Conservation (phyloP, 176 grass and related monocot genomes). For the Phyllostachys edulis region DNA sequence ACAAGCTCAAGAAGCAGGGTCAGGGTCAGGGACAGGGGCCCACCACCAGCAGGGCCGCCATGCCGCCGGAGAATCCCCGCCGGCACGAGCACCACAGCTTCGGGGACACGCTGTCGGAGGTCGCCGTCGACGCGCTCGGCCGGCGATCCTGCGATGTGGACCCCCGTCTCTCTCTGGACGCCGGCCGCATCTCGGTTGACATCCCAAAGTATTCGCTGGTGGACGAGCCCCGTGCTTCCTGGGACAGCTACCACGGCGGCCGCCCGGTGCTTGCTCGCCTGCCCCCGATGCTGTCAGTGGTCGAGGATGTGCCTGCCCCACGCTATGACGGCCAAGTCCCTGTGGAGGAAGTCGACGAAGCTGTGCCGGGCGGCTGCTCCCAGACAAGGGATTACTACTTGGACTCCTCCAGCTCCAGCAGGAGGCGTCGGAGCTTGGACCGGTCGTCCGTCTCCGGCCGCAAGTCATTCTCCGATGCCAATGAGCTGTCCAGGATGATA, state of each 20-base stretch:
- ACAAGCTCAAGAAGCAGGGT: slow-evolving; percentile 64
- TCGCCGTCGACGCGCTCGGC: slow-evolving; percentile 24
- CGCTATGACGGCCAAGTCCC: slow-evolving; percentile 73
- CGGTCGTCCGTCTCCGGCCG: slow-evolving; percentile 51
- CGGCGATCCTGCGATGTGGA: slow-evolving; percentile 48
- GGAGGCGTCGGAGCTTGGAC: slow-evolving; percentile 76
- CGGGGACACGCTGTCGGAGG: slow-evolving; percentile 46
- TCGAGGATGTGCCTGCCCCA: slow-evolving; percentile 37
- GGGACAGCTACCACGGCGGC: slow-evolving; percentile 44
- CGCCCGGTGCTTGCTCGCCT: slow-evolving; percentile 32
- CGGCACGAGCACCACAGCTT: slow-evolving; percentile 22
- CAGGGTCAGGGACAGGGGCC: slow-evolving; percentile 10
- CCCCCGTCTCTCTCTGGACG: slow-evolving; percentile 43
- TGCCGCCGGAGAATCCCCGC: slow-evolving; percentile 31
- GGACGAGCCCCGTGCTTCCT: slow-evolving; percentile 57
- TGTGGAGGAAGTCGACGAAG: slow-evolving; percentile 48
- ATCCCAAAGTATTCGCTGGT: slow-evolving; percentile 8
- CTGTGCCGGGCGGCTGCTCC: slow-evolving; percentile 47
- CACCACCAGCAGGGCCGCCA: slow-evolving; percentile 5
- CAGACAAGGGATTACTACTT: slow-evolving; percentile 95
- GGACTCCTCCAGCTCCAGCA: slow-evolving; percentile 73
- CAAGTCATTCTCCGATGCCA: slow-evolving; percentile 41
- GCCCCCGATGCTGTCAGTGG: slow-evolving; percentile 44
- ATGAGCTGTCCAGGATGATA: slow-evolving; percentile 22
- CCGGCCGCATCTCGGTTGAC: slow-evolving; percentile 35